Base-by-base conservation (phyloP, 257 asterid genomes). In the Knoxia roxburghii region DNA sequence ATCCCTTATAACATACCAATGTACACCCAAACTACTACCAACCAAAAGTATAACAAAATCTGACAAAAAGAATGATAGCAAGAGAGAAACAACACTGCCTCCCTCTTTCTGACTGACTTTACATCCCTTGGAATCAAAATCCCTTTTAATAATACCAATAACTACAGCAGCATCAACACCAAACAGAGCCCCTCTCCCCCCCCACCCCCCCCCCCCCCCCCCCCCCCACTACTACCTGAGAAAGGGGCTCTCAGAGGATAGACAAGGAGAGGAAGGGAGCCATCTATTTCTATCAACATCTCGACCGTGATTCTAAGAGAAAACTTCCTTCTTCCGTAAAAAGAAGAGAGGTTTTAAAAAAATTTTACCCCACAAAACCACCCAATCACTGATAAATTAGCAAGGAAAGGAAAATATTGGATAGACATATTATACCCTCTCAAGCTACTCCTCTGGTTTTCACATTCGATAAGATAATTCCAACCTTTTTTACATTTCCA, bases 41-140 rank as follows among this genome's bases (percentile, higher is more conserved):
- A 72, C 68, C 74, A 56, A 57, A 65, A 33, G 67, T 24, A 65
- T 69, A 57, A 51, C 26, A 26, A 72, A 71, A 37, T 67, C 20
- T 11, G 17, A 29, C 53, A 30, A 73, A 37, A 56, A 46, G 49
- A 43, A 67, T 15, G 39, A 65, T 40, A 49, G 50, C 54, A 43
- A 50, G 26, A 41, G 65, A 54, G 66, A 65, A 29, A 65, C 11
- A 51, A 61, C 24, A 61, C n/a, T n/a, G 17, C 18, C 73, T 9
- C 33, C 26, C 51, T 53, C n/a, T 56, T 41, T 61, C n/a, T n/a
- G n/a, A n/a, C n/a, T n/a, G 35, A 61, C 76, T 76, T 65, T 76
- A 76, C 73, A 76, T 76, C 57, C 73, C 73, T 58, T 35, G 12
- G 24, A 29, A 71, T 65, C 76, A 76, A 76, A 76, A 76, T 71